Evolutionary conservation across 1,139 yeast genomes (phyloP), one percentile per base, ranked within the genome.

Genomic region (Yamadazyma aaseri): DNA sequence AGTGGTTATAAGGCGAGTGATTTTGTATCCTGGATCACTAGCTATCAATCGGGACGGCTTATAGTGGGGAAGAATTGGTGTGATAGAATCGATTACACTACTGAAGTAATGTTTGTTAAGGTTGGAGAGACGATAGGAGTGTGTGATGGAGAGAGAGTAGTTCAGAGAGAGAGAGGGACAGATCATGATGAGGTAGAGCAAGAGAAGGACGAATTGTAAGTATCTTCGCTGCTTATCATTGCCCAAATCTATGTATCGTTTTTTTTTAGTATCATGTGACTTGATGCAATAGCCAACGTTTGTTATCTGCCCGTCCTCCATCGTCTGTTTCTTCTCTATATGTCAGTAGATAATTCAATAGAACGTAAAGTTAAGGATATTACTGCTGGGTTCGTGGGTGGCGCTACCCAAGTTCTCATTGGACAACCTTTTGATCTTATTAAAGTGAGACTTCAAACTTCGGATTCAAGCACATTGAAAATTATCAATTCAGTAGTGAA

Each of bases 351-450:
- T 49, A 62, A 62, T 17, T 76, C 83, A 4, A 40, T 76, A 30
- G 43, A 69, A 4, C 60, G 89, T 35, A 81, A 81, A 50, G 67
- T 61, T 26, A 81, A 81, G 48, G 89, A 81, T 48, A 71, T 79
- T 51, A 55, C 69, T 4, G 75, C 76, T 2, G 76, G 76, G 2
- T 70, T 70, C 42, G 57, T 70, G 5, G 76, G 76, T 2, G 76
- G 76, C 38, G 75, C 85, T 13, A 81, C 83, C 0, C 90, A 82
- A 55, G 89, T 82, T 3, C 63, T 82, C 27, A 80, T 82, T 17
- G 89, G 89, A 7, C 89, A 81, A 53, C 87, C 87, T 7, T 81
- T 82, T 35, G 87, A 81, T 54, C 66, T 81, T 41, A 81, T 81
- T 42, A 81, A 81, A 49, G 78, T 81, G 20, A 58, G 86, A 35